These are phyloP conservation scores for Myxozyma sirexii DNA, from an alignment of 805 yeast species.

Conservation along the genomic window DNA sequence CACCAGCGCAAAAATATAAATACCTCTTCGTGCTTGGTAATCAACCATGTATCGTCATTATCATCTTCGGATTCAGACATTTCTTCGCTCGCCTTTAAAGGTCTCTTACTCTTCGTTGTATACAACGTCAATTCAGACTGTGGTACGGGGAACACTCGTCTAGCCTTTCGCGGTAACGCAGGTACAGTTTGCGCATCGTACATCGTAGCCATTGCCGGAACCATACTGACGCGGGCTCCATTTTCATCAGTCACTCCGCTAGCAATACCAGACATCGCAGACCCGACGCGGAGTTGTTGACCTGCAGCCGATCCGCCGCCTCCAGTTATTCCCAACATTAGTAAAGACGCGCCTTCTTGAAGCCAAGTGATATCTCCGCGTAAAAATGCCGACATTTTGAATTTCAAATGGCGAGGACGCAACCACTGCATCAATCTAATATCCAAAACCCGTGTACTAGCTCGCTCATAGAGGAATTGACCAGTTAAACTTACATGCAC, in stretches of 20 bases:
- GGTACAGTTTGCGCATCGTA: constrained; percentile 26
- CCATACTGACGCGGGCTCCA: not conserved
- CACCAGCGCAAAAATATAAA: not conserved
- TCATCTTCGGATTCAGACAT: constrained; percentile 32
- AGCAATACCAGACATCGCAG: not conserved
- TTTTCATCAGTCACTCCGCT: constrained; percentile 5
- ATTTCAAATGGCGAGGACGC: constrained; percentile 17
- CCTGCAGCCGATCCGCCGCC: not conserved
- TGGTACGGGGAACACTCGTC: constrained; percentile 27
- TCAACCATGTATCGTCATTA: constrained; percentile 25
- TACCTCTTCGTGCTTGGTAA: constrained; percentile 30
- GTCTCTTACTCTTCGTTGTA: constrained; percentile 25
- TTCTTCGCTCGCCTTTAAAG: constrained; percentile 21
- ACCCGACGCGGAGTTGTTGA: not conserved
- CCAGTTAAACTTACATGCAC: constrained; percentile 22
- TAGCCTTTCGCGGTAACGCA: constrained; percentile 21
- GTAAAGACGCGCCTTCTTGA: constrained; percentile 14
- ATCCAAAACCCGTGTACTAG: constrained; percentile 19
- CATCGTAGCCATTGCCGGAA: constrained; percentile 3
- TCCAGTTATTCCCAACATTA: constrained; percentile 1
- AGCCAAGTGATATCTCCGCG: constrained; percentile 28
- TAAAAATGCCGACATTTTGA: constrained; percentile 11
- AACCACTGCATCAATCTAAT: constrained; percentile 22
- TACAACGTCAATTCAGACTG: constrained; percentile 13
- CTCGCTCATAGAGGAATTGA: constrained; percentile 28